phyloP scores from a whole-genome alignment of 441 rosid genomes.

The Macaranga tanarius region DNA sequence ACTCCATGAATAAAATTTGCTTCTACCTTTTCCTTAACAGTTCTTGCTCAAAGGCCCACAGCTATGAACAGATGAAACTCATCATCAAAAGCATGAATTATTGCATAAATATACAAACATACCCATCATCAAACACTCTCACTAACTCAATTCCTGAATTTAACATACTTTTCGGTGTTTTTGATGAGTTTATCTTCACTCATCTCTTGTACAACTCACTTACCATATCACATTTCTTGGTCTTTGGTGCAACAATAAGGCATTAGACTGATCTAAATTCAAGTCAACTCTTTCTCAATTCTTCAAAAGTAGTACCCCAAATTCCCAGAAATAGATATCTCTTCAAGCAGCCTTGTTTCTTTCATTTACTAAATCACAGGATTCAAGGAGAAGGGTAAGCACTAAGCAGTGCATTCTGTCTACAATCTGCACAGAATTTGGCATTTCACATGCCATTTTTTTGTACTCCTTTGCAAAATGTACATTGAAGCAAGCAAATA shows the following conservation, averaged over 20 bases:
- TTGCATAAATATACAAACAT: conserved; percentile 26
- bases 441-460: conserved; percentile 13
- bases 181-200: conserved; percentile 29
- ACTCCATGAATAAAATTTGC: conserved; percentile 17
- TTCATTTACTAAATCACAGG: conserved; percentile 23
- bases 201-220: background rate
- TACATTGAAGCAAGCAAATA: no score
- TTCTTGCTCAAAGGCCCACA: conserved; percentile 35
- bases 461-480: background rate
- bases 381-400: conserved; percentile 41
- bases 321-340: conserved; percentile 26
- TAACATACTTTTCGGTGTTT: conserved; percentile 26
- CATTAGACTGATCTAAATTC: conserved; percentile 26
- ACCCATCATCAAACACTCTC: conserved; percentile 13
- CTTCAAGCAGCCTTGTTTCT: conserved; percentile 24
- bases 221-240: conserved; percentile 22
- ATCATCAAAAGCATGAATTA: conserved; percentile 26
- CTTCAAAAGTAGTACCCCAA: conserved; percentile 4
- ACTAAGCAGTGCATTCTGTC: conserved; percentile 24
- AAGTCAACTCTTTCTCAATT: conserved; percentile 25
- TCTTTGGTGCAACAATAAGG: conserved; percentile 20
- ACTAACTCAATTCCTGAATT: background rate
- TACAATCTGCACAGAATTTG: conserved; percentile 17
- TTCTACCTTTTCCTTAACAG: background rate
- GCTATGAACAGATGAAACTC: conserved; percentile 28